A percentile compares a stretch with the other conserved stretches of the same genome.
Conservation (phyloP, 2,329 filamentous ascomycete genomes). For the Arthrobotrys sinensis region DNA sequence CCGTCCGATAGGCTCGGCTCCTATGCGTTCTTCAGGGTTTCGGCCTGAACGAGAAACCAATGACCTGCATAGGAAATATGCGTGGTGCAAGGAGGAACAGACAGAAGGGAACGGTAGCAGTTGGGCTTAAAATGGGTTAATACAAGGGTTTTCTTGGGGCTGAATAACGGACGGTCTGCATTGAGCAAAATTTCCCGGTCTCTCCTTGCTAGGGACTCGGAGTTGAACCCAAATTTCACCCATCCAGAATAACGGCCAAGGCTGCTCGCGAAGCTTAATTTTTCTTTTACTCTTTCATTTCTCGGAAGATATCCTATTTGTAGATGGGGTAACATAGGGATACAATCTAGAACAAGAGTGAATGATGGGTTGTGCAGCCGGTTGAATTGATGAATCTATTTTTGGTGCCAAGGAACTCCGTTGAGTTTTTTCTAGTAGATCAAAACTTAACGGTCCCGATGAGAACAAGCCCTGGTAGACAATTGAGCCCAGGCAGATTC, state of each 20-base stretch:
- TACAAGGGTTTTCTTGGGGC: not conserved
- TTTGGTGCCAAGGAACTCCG: not conserved
- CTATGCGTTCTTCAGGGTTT: constrained; percentile 9
- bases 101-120: not conserved
- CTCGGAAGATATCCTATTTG: not conserved
- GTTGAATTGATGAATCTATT: not conserved
- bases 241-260: not conserved
- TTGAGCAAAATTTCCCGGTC: constrained; percentile 11
- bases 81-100: not conserved
- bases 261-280: not conserved
- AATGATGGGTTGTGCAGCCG: too few species aligned
- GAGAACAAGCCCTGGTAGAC: too few species aligned
- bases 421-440: too few species aligned
- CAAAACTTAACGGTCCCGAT: too few species aligned
- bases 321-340: not conserved
- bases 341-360: not conserved
- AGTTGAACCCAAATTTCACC: not conserved
- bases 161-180: constrained; percentile 4
- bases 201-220: not conserved
- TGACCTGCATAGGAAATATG: not conserved
- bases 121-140: not conserved
- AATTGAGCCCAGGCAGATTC: too few species aligned
- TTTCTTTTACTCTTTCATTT: not conserved
- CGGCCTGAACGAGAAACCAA: constrained; percentile 9
- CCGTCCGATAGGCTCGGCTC: constrained; percentile 2